A percentile compares a stretch with the other conserved stretches of the same genome.
Evolutionary conservation across 2,329 filamentous ascomycete genomes (phyloP).

Genomic region (Trichoderma harzianum): DNA sequence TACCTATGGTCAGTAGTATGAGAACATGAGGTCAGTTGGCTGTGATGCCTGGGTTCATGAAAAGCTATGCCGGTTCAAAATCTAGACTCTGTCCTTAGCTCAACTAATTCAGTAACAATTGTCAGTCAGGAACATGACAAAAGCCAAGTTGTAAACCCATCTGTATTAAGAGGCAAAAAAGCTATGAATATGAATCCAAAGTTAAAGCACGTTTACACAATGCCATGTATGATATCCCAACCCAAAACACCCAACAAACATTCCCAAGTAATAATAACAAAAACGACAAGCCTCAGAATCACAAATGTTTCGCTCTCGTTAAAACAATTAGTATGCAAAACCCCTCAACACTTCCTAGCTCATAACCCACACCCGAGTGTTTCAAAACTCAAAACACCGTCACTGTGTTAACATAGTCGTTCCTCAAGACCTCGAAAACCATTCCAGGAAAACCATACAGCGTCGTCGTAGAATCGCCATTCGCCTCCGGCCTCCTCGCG

Average conservation of each 20-base stretch:
- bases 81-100: not conserved
- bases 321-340: not conserved
- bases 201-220: not conserved
- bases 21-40: too few species aligned
- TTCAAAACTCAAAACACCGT: constrained; percentile 68
- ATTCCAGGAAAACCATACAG: constrained; percentile 91
- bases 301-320: not conserved
- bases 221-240: not conserved
- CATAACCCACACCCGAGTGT: not conserved
- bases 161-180: not conserved
- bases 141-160: not conserved
- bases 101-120: too few species aligned
- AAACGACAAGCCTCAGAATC: not conserved
- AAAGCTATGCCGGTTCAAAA: too few species aligned
- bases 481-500: constrained; percentile 51
- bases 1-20: too few species aligned
- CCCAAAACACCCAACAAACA: not conserved
- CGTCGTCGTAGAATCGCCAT: constrained; percentile 66
- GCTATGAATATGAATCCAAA: not conserved
- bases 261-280: not conserved
- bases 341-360: not conserved
- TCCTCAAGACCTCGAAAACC: constrained; percentile 94
- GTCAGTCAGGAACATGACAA: not conserved
- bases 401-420: constrained; percentile 81
- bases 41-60: not conserved